Conservation (phyloP, 352 stramenopile genomes). For the Globisporangium canariense region DNA sequence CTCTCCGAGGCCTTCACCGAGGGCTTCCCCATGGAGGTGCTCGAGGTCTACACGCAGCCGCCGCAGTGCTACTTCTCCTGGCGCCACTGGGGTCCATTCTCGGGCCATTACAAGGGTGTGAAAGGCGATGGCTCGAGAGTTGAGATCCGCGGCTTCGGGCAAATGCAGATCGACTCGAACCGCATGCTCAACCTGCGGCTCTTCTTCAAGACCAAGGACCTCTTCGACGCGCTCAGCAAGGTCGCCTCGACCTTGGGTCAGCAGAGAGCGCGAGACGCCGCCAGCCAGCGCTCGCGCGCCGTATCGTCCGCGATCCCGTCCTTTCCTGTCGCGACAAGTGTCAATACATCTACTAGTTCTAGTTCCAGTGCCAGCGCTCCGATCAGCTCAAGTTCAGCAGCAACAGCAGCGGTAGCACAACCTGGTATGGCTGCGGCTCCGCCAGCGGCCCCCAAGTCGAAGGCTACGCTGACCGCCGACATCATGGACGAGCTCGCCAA, state of each 20-base stretch:
- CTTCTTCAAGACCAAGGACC: slow-evolving; percentile 68
- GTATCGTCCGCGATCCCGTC: slow-evolving; percentile 1
- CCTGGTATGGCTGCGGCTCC: neutral
- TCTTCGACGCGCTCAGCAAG: slow-evolving; percentile 44
- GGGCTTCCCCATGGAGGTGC: slow-evolving; percentile 77
- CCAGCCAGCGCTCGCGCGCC: slow-evolving; percentile 12
- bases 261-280: slow-evolving; percentile 11
- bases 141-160: slow-evolving; percentile 66
- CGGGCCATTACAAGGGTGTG: slow-evolving; percentile 56
- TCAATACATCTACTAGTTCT: slow-evolving; percentile 1
- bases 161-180: slow-evolving; percentile 57
- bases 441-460: slow-evolving; percentile 1
- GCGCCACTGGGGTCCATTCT: slow-evolving; percentile 78
- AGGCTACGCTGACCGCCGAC: slow-evolving; percentile 20
- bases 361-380: neutral
- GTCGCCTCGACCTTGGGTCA: slow-evolving; percentile 20
- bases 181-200: slow-evolving; percentile 50
- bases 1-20: slow-evolving; percentile 65
- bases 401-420: neutral
- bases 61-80: slow-evolving; percentile 77
- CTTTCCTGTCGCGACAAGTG: neutral
- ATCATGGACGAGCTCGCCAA: slow-evolving; percentile 46
- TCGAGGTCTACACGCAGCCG: slow-evolving; percentile 75
- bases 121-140: slow-evolving; percentile 56
- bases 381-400: neutral